These are phyloP conservation scores for Coemansia javaensis DNA, from an alignment of 192 early-diverging fungal species.

Conservation along the genomic window DNA sequence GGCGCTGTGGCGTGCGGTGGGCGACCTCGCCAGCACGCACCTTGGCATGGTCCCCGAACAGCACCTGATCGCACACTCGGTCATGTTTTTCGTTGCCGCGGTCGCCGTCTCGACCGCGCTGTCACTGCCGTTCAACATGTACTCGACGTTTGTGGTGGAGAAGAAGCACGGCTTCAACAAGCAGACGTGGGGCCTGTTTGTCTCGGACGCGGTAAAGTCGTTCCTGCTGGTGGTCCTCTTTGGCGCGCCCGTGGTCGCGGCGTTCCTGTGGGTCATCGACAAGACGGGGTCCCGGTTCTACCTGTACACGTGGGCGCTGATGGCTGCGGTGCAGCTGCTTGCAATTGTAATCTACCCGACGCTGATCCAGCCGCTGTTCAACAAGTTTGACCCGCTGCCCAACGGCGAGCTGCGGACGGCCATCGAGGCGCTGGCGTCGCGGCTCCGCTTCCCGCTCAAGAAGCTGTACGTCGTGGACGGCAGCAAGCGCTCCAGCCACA, in stretches of 20 bases:
- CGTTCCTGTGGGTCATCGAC: conserved; percentile 76
- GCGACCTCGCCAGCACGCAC: conserved; percentile 47
- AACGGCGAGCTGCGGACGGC: conserved; percentile 73
- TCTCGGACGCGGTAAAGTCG: conserved; percentile 74
- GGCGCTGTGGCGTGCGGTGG: conserved; percentile 64
- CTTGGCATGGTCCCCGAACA: conserved; percentile 59
- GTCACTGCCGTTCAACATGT: conserved; percentile 75
- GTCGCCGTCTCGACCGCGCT: conserved; percentile 58
- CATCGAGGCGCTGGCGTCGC: conserved; percentile 77
- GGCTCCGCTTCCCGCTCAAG: conserved; percentile 84
- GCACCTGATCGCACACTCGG: conserved; percentile 79
- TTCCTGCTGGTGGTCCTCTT: conserved; percentile 64
- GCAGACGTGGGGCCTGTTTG: conserved; percentile 71
- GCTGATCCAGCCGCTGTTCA: conserved; percentile 96
- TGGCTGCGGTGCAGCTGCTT: conserved; percentile 70
- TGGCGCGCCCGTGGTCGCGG: conserved; percentile 73
- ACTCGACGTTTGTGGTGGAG: conserved; percentile 94
- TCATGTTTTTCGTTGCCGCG: conserved; percentile 67
- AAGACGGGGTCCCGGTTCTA: conserved; percentile 80
- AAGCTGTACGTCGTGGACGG: conserved; percentile 97
- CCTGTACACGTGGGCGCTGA: conserved; percentile 86
- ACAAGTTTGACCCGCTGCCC: conserved; percentile 83
- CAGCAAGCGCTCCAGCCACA: conserved; percentile 83
- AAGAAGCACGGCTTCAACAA: conserved; percentile 95
- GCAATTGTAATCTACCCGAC: conserved; percentile 85